Evolutionary conservation across 768 basidiomycete genomes (phyloP).

Genomic region (Hygrophoropsis aurantiaca): DNA sequence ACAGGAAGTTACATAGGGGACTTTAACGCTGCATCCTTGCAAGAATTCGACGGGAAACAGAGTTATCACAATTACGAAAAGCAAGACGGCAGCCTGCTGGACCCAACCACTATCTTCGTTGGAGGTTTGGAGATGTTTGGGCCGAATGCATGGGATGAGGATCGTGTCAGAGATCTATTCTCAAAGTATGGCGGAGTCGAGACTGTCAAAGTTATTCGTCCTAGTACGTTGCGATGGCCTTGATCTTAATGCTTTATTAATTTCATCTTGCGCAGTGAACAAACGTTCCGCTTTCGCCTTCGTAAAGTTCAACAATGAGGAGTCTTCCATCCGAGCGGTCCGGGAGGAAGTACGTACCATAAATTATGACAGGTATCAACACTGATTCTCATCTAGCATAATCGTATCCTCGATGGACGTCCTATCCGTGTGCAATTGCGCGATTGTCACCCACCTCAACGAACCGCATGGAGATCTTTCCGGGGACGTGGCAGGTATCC

Average conservation of each 20-base stretch:
- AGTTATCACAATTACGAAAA: constrained; percentile 16
- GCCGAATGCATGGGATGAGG: constrained; percentile 67
- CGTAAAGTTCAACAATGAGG: constrained; percentile 64
- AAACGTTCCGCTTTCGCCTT: constrained; percentile 77
- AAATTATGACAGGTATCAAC: constrained; percentile 2
- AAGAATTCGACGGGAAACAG: constrained; percentile 23
- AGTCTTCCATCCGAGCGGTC: constrained; percentile 67
- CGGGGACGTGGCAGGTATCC: constrained; percentile 41
- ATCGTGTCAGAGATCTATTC: constrained; percentile 58
- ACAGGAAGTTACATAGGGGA: constrained; percentile 36
- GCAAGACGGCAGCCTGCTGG: constrained; percentile 43
- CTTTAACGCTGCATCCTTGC: constrained; percentile 28
- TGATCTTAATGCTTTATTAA: background rate
- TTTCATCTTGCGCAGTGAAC: constrained; percentile 42
- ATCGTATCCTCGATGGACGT: constrained; percentile 66
- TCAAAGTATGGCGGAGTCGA: constrained; percentile 64
- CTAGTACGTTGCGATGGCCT: constrained; percentile 45
- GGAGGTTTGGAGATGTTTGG: constrained; percentile 71
- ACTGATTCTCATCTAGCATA: constrained; percentile 48
- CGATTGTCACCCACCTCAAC: constrained; percentile 61
- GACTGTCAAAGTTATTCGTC: constrained; percentile 63
- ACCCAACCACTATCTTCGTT: constrained; percentile 73
- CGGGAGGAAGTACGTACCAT: constrained; percentile 51
- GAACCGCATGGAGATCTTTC: constrained; percentile 35
- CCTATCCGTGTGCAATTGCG: constrained; percentile 75